Evolutionary conservation across 2,329 filamentous ascomycete genomes (phyloP), one percentile per base, ranked within the genome.

Genomic region (Hypomyces rosellus): DNA sequence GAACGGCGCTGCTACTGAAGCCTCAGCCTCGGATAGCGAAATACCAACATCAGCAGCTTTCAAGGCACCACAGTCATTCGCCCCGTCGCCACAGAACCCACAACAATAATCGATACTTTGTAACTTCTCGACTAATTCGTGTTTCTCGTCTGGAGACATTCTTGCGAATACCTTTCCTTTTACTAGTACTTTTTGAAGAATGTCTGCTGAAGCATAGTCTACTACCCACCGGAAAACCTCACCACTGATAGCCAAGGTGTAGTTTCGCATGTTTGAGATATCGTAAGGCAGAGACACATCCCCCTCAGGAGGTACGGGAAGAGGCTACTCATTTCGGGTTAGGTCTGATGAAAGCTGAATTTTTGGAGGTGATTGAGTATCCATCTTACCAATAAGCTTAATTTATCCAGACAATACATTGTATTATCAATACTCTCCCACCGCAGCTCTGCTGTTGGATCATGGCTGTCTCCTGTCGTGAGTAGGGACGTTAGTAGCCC

Each of bases 81-180:
- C 93, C 38, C 93, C 93, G 65, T 99, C 93, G 41, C 93, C 93
- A 62, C 93, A 99, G 70, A 99, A 99, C 25, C 93, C 93, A 58
- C 84, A 89, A 59, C 88, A 95, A 67, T 96, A 99, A 65, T 91
- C 92, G 56, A 99, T 89, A 60, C 88, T 92, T 66, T 99, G 95
- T 3, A 99, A 77, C 66, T 96, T 99, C 67, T 97, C 93, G 2
- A 99, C 90, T 2, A 99, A 75, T 67, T 99, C 95, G 64, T 96
- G 91, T 67, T 99, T 99, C 68, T 99, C 93, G 64, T 99, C 95
- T 0, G 93, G 95, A 2, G 92, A 97, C 93, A 99, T 99, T 59
- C 93, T 86, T 4, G 93, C 95, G 68, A 95, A 99, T 1, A 99
- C 89, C 67, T 93, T 92, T 22, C 92, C 91, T 48, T 81, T 81